Percentiles rank a stretch among this genome's conserved stretches.
Evolutionary conservation across 208 protist genomes (phyloP).

Genomic region (Strigomonas culicis): DNA sequence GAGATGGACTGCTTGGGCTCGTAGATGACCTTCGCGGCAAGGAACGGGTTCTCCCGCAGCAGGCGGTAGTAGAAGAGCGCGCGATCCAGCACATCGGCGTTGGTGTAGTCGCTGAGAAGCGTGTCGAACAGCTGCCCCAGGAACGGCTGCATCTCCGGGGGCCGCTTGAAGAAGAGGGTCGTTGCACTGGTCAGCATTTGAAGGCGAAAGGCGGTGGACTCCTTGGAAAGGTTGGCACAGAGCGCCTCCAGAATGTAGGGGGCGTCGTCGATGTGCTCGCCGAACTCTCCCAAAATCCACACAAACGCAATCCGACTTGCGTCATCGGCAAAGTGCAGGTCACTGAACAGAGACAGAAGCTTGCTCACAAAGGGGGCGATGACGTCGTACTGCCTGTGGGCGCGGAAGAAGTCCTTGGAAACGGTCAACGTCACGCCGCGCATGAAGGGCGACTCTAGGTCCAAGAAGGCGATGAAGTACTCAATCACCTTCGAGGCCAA

Average conservation of each 20-base stretch:
- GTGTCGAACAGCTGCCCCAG: conserved; percentile 75
- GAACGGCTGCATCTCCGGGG: conserved; percentile 85
- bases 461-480: conserved; percentile 64
- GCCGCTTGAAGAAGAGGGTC: conserved; percentile 92
- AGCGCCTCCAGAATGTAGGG: conserved; percentile 92
- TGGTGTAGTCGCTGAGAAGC: conserved; percentile 76
- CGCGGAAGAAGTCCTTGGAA: conserved; percentile 75
- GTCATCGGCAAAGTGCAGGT: conserved; percentile 40
- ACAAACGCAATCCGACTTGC: conserved; percentile 62
- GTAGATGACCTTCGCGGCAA: conserved; percentile 51
- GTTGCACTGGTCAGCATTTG: conserved; percentile 86
- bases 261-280: conserved; percentile 79
- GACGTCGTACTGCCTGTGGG: conserved; percentile 52
- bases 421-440: conserved; percentile 55
- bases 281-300: conserved; percentile 91
- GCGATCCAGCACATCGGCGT: conserved; percentile 85
- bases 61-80: conserved; percentile 86
- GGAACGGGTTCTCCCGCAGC: conserved; percentile 39
- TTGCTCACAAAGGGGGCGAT: conserved; percentile 39
- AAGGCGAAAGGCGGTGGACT: conserved; percentile 52
- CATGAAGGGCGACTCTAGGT: conserved; percentile 40
- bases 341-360: conserved; percentile 37
- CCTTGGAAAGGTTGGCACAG: conserved; percentile 30
- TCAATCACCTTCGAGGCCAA: conserved; percentile 19
- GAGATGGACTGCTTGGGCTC: conserved; percentile 38